phyloP scores from a whole-genome alignment of 495 filamentous ascomycete species.

The Xylaria bambusicola region DNA sequence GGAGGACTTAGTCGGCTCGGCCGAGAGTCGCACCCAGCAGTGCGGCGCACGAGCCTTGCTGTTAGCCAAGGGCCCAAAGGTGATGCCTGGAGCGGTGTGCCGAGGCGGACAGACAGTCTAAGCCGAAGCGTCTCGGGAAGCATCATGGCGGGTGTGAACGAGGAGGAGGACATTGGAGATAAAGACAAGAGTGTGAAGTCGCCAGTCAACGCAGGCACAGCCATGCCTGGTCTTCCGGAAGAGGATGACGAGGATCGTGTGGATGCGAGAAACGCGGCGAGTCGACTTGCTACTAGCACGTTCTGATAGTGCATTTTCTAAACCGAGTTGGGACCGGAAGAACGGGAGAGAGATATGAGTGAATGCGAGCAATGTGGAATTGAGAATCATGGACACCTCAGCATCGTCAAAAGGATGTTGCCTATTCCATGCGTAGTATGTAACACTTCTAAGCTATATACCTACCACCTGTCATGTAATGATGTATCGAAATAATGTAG shows the following conservation, averaged over 20 bases:
- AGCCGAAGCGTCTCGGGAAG: conserved; percentile 75
- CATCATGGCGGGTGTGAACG: conserved; percentile 51
- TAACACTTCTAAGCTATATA: conserved; percentile 4
- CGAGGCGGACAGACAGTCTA: conserved; percentile 74
- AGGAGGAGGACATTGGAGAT: conserved; percentile 49
- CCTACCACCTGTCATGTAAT: conserved; percentile 1
- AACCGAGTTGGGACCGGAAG: background rate
- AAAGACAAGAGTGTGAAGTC: conserved; percentile 40
- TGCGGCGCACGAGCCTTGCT: conserved; percentile 72
- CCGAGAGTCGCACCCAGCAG: conserved; percentile 78
- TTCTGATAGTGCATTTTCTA: conserved; percentile 55
- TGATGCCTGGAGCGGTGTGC: conserved; percentile 95
- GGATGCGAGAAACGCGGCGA: conserved; percentile 93
- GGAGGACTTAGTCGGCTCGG: conserved; percentile 88
- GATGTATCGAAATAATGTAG: conserved; percentile 8
- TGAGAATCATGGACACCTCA: background rate
- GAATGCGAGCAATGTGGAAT: conserved; percentile 16
- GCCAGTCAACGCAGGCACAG: conserved; percentile 55
- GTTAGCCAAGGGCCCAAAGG: conserved; percentile 92
- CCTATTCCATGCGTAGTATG: conserved; percentile 5
- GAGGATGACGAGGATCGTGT: conserved; percentile 93
- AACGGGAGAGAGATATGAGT: background rate
- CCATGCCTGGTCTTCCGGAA: conserved; percentile 64
- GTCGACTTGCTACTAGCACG: conserved; percentile 87
- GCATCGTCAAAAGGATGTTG: conserved; percentile 1